A percentile compares a stretch with the other conserved stretches of the same genome.
Evolutionary conservation across 2,329 filamentous ascomycete genomes (phyloP).

Genomic region (Whalleya microplaca): DNA sequence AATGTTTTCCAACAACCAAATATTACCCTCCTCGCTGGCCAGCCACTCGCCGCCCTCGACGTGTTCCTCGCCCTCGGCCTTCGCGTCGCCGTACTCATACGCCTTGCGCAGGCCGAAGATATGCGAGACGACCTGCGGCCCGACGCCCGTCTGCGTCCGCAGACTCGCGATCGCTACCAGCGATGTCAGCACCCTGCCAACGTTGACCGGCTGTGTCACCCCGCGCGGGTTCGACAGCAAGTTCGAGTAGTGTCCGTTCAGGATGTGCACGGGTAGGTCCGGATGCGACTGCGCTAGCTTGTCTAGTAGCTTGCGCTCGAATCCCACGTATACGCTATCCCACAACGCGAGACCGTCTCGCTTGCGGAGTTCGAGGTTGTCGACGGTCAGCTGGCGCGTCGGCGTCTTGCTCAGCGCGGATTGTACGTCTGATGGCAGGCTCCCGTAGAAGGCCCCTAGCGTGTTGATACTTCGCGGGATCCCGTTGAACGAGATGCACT

Average conservation of each 20-base stretch:
- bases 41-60: constrained; percentile 62
- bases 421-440: constrained; percentile 61
- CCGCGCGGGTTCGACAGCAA: constrained; percentile 70
- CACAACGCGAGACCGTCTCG: constrained; percentile 68
- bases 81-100: constrained; percentile 64
- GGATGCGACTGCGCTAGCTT: constrained; percentile 79
- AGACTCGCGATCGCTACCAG: constrained; percentile 76
- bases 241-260: constrained; percentile 73
- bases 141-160: constrained; percentile 79
- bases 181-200: constrained; percentile 73
- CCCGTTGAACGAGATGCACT: constrained; percentile 80
- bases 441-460: constrained; percentile 70
- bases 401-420: constrained; percentile 57
- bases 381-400: constrained; percentile 55
- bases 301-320: constrained; percentile 70
- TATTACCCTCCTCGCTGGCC: constrained; percentile 65
- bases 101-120: constrained; percentile 81
- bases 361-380: constrained; percentile 59
- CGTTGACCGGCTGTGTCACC: constrained; percentile 38
- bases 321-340: constrained; percentile 77
- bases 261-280: constrained; percentile 79
- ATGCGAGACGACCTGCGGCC: constrained; percentile 80
- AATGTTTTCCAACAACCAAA: constrained; percentile 65
- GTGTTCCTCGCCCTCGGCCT: constrained; percentile 50
- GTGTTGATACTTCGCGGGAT: constrained; percentile 85